Base-by-base conservation (phyloP, 345 rosid species). In the Lepidium didymum region DNA sequence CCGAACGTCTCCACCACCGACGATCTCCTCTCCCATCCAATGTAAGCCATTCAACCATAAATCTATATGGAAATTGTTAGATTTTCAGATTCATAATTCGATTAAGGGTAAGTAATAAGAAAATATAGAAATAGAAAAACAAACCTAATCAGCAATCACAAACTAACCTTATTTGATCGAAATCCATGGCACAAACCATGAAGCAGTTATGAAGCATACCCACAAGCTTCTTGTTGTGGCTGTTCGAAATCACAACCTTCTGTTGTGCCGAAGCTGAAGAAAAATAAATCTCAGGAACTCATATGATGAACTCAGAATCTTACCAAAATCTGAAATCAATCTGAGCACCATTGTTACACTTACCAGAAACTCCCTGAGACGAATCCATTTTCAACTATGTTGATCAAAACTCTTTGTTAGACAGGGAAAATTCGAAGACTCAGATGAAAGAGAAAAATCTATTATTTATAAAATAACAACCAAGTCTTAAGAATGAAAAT, bases 181-280 rank as follows among this genome's bases (percentile, higher is more conserved):
- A 83, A 86, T 10, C 97, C 95, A 61, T 90, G 97, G 83, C 95
- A 90, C 29, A 41, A 67, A 90, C 60, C 8, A 82, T 1, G 96
- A 88, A 54, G 85, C 85, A 62, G 92, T 79, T 13, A 50, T 88
- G 89, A 21, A 91, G 73, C 42, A 86, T 58, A 6, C 98, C 96
- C 40, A 86, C 83, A 8, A 91, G 86, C 67, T 83, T 89, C 68
- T 89, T 87, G 0, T 84, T 87, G 56, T 82, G 71, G 19, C 75
- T 77, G 78, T 89, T 91, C 44, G 74, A 68, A 56, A 91, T 75
- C 4, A 81, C 42, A 31, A 89, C 44, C 69, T 56, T 84, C 62
- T 77, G 72, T 65, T 61, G 82, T 69, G 67, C 46, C 34, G 62
- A 54, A 55, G 56, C 85, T 79, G 74, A 4, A 15, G 13, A 43